Base-by-base conservation (phyloP, 1,284 basidiomycete species). In the Fomes fomentarius region DNA sequence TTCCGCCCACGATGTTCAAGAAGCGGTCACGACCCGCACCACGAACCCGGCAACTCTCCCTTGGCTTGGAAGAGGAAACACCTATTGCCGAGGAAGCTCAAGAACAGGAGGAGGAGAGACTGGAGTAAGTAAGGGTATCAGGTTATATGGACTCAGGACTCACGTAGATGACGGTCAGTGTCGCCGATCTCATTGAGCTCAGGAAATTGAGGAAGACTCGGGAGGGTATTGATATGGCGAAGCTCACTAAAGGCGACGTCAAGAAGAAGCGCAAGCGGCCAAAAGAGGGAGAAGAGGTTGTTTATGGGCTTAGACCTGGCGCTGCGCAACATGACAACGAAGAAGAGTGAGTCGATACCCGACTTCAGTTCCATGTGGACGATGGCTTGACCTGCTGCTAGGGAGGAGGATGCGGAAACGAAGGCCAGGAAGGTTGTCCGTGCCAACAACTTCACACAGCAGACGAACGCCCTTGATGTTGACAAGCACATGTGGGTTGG, bases 391-490 rank as follows among this genome's bases (percentile, higher is more conserved):
- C 31, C 10, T 19, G 21, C 21, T 55, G 14, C 26, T 37, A 87
- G 82, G 1, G 82, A 86, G 47, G 88, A 76, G 47, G 85, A 85
- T 48, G 79, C 83, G 42, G 83, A 85, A 47, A 83, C 86, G 4
- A 86, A 84, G 58, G 84, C 89, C 25, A 78, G 92, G 50, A 79
- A 88, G 52, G 85, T 87, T 5, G 85, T 98, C 4, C 81, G 93
- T 44, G 80, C 84, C 22, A 96, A 93, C 74, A 97, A 98, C 74
- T 98, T 99, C 69, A 98, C 96, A 0, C 91, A 94, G 59, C 96
- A 98, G 73, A 99, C 96, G 1, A 97, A 97, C 67, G 86, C 87
- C 1, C 80, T 98, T 11, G 96, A 98, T 67, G 94, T 98, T 6
- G 96, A 99, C 75, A 98, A 97, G 68, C 96, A 98, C 69, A 98